Evolutionary conservation across 352 stramenopile genomes (phyloP).

Genomic region (Pythium pectinolyticum): DNA sequence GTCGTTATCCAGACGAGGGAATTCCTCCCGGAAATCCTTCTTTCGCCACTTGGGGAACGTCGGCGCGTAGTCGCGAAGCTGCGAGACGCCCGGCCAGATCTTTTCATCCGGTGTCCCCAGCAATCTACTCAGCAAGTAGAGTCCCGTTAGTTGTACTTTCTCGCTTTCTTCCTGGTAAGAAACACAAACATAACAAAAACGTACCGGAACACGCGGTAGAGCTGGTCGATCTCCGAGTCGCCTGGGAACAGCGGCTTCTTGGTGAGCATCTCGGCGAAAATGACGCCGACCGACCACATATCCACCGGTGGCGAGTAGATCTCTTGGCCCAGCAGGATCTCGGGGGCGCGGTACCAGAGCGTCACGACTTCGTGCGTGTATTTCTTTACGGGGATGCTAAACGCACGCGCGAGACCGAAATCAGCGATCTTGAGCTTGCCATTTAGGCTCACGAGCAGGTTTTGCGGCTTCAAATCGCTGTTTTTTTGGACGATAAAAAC

Average conservation of each 20-base stretch:
- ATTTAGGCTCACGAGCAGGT: constrained; percentile 94
- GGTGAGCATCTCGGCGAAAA: constrained; percentile 84
- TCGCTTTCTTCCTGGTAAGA: too few relatives aligned
- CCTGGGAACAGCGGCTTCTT: constrained; percentile 84
- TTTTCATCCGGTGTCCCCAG: constrained; percentile 96
- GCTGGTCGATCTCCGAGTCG: constrained; percentile 86
- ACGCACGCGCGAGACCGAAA: constrained; percentile 96
- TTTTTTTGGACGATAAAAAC: not conserved
- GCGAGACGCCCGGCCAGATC: constrained; percentile 95
- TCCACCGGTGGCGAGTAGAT: constrained; percentile 87
- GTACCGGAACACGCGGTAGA: constrained; percentile 86
- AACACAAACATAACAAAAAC: constrained; percentile 1
- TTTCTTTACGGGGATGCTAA: constrained; percentile 96
- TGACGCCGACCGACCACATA: constrained; percentile 85
- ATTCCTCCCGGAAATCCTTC: constrained; percentile 65
- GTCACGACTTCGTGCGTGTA: constrained; percentile 99
- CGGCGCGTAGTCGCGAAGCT: constrained; percentile 93
- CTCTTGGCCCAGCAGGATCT: constrained; percentile 96
- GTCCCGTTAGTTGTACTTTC: not conserved
- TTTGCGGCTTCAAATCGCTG: constrained; percentile 98
- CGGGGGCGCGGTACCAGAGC: constrained; percentile 98
- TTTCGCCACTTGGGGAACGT: constrained; percentile 97
- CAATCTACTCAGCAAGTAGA: constrained; percentile 35
- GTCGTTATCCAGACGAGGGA: constrained; percentile 57
- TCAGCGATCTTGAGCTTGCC: constrained; percentile 98